Base-by-base conservation (phyloP, 306 rosid species). In the Sesbania bispinosa region DNA sequence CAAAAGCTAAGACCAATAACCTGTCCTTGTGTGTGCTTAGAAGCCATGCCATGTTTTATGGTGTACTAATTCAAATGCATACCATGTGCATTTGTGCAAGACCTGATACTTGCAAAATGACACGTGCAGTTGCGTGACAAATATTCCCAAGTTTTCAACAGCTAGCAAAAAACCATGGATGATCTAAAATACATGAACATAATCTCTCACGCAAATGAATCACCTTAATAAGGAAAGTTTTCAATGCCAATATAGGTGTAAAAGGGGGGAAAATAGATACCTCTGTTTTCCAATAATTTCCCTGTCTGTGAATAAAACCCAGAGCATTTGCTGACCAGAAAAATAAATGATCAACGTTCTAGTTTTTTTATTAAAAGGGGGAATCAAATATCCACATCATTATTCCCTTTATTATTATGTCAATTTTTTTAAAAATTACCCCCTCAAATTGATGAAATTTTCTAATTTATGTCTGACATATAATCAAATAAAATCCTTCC, bases 51-150 rank as follows among this genome's bases (percentile, higher is more conserved):
- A 52, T 50, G 1, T 30, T 10, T 13, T 35, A 15, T 14, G 46
- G 20, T 29, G 21, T 58, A 52, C 48, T 30, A 55, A 66, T 57
- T 75, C 74, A 75, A 42, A 53, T 30, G 41, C 21, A 20, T 14
- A 10, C 16, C 61, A 50, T 60, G 43, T 60, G 43, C 16, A 18
- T 27, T 1, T 59, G 35, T 41, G 30, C 45, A 67, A 57, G 54
- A 35, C 33, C 39, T 33, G 19, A 33, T 59, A 42, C 33, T 62
- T 70, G 38, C 43, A 41, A 2, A 65, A 11, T 52, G 36, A 29
- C 81, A 69, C 81, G 46, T 69, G 58, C 72, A 54, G n/a, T 78
- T 71, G 82, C 74, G 82, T 71, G 24, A 54, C 6, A 35, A 55
- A n/a, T 51, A 26, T 60, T 61, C n/a, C n/a, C 62, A 30, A 21